phyloP scores from a whole-genome alignment of 805 yeast species.

The Lipomyces mesembrius region DNA sequence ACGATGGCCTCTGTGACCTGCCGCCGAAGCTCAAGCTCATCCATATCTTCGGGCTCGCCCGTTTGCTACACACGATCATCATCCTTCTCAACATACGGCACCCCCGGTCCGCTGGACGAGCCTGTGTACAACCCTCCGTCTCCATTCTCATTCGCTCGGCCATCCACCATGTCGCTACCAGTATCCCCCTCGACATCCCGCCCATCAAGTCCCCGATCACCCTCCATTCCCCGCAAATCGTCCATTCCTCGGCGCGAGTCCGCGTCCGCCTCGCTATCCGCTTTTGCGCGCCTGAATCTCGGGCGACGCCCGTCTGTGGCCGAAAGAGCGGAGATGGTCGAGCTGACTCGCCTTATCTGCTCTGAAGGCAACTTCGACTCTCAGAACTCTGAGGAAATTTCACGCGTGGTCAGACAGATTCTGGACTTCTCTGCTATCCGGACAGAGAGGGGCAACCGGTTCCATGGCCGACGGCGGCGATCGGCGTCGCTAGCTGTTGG shows the following conservation, averaged over 20 bases:
- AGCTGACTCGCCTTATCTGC: slow-evolving; percentile 12
- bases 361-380: slow-evolving; percentile 13
- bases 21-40: neutral
- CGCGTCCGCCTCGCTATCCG: slow-evolving; percentile 17
- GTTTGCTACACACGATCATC: slow-evolving; percentile 6
- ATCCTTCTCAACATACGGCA: slow-evolving; percentile 1
- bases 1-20: slow-evolving; percentile 4
- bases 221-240: neutral
- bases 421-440: slow-evolving; percentile 9
- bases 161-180: slow-evolving; percentile 1
- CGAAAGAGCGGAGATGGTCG: slow-evolving; percentile 15
- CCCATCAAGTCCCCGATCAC: neutral
- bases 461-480: slow-evolving; percentile 11
- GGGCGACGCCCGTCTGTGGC: slow-evolving; percentile 17
- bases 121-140: neutral
- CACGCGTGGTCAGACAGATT: slow-evolving; percentile 13
- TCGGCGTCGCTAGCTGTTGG: slow-evolving; percentile 1
- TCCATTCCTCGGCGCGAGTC: slow-evolving; percentile 15
- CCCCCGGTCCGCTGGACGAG: slow-evolving; percentile 6
- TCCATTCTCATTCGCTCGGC: neutral
- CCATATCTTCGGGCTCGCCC: slow-evolving; percentile 1
- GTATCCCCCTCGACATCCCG: slow-evolving; percentile 1
- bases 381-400: slow-evolving; percentile 8
- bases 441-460: neutral
- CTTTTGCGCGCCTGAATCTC: slow-evolving; percentile 19